Evolutionary conservation across 1,139 yeast species (phyloP).

Genomic region (Saccharomycopsis phalli): DNA sequence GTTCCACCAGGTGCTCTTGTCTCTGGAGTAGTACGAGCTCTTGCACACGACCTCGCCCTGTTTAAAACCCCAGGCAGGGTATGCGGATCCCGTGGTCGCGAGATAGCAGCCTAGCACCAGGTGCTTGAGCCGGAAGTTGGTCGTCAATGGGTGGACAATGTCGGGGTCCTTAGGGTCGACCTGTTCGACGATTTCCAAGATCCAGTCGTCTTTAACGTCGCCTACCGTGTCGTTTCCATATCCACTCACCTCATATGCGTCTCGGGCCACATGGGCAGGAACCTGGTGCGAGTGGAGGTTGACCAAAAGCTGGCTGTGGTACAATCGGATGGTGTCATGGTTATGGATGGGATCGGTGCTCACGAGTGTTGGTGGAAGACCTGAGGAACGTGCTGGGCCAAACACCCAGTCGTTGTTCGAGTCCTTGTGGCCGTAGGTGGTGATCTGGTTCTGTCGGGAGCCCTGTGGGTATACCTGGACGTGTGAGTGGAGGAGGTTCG

Average conservation of each 20-base stretch:
- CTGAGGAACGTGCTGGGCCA: constrained; percentile 32
- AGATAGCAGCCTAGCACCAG: constrained; percentile 60
- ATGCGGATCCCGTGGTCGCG: constrained; percentile 62
- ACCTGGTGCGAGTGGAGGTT: constrained; percentile 59
- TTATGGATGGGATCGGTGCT: constrained; percentile 30
- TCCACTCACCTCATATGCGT: constrained; percentile 57
- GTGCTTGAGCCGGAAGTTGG: constrained; percentile 58
- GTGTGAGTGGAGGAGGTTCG: constrained; percentile 67
- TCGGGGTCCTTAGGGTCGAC: constrained; percentile 33
- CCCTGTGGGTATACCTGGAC: constrained; percentile 62
- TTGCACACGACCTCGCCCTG: constrained; percentile 77
- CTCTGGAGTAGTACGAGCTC: constrained; percentile 38
- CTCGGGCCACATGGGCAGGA: constrained; percentile 44
- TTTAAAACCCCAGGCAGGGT: constrained; percentile 75
- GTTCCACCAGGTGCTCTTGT: constrained; percentile 77
- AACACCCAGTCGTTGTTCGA: constrained; percentile 55
- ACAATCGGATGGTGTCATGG: constrained; percentile 48
- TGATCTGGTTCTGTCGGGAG: constrained; percentile 63
- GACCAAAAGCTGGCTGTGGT: constrained; percentile 43
- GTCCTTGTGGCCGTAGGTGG: constrained; percentile 71
- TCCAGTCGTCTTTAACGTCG: constrained; percentile 66
- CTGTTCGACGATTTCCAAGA: constrained; percentile 54
- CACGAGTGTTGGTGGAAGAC: constrained; percentile 27
- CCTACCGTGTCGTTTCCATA: constrained; percentile 49
- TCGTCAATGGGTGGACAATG: constrained; percentile 57